Conservation (phyloP, 176 grass and related monocot species). For the Phyllostachys edulis region DNA sequence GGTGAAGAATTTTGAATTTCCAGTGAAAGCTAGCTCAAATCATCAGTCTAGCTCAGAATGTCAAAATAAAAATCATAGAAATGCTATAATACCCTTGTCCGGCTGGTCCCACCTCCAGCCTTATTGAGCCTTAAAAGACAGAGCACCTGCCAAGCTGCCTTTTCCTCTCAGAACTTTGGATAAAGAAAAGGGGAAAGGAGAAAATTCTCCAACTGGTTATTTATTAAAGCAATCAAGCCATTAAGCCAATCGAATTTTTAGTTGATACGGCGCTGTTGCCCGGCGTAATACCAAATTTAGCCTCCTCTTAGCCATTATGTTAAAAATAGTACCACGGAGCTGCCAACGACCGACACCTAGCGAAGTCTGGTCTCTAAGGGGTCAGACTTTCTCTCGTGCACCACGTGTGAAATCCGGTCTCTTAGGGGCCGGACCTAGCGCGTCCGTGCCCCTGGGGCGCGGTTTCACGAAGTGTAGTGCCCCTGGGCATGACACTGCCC, state of each 20-base stretch:
- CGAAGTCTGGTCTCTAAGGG: too few species aligned
- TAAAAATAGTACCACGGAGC: too few species aligned
- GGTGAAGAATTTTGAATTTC: slow-evolving; percentile 1
- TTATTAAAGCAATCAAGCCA: slow-evolving; percentile 52
- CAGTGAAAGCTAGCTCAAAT: slow-evolving; percentile 17
- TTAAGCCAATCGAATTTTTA: slow-evolving; percentile 19
- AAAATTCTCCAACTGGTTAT: slow-evolving; percentile 56
- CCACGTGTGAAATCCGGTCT: too few species aligned
- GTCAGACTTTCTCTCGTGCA: too few species aligned
- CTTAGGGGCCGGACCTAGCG: too few species aligned
- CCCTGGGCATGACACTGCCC: too few species aligned
- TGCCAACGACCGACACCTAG: too few species aligned
- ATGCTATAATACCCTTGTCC: neutral
- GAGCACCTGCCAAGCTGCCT: slow-evolving; percentile 30
- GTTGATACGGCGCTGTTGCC: too few species aligned
- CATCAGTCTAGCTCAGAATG: neutral
- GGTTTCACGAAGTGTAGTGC: too few species aligned
- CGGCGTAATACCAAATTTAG: too few species aligned
- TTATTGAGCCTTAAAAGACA: slow-evolving; percentile 40
- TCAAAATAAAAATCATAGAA: slow-evolving; percentile 3
- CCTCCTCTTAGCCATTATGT: too few species aligned
- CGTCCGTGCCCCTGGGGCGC: too few species aligned
- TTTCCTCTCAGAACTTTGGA: slow-evolving; percentile 33
- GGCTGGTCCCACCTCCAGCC: slow-evolving; percentile 35
- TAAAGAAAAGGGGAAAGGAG: slow-evolving; percentile 21